phyloP scores from a whole-genome alignment of 2,329 filamentous ascomycete genomes.

The Ceratocystis albifundus region DNA sequence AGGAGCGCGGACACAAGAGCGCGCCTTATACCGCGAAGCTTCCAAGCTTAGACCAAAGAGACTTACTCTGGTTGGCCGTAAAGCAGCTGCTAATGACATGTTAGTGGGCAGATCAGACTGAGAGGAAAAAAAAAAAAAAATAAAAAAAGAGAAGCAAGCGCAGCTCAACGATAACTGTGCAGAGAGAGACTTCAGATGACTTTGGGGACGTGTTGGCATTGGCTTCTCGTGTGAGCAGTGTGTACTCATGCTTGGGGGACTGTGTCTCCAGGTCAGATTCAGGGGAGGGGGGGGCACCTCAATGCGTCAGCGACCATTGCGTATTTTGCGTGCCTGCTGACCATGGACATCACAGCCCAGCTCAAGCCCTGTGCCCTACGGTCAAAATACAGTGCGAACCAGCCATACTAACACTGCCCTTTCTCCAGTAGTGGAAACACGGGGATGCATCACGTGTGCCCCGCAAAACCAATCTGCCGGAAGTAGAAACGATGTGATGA shows the following conservation, averaged over 20 bases:
- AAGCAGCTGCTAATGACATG: neutral
- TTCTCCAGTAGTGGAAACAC: neutral
- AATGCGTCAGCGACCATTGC: neutral
- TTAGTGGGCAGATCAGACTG: slow-evolving; percentile 8
- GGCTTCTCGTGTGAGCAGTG: neutral
- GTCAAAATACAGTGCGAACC: neutral
- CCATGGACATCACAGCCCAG: neutral
- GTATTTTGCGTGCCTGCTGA: neutral
- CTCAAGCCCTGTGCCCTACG: neutral
- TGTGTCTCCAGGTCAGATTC: neutral
- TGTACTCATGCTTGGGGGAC: neutral
- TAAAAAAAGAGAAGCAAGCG: too few species aligned
- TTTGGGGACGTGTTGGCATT: neutral
- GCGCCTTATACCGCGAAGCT: neutral
- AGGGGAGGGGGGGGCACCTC: neutral
- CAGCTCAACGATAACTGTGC: neutral
- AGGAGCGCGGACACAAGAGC: neutral
- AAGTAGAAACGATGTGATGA: neutral
- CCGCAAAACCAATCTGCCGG: slow-evolving; percentile 13
- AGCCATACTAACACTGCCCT: neutral
- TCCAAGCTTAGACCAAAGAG: neutral
- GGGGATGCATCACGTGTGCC: slow-evolving; percentile 12
- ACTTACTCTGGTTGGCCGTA: neutral
- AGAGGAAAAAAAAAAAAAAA: neutral
- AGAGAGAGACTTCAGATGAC: neutral